Base-by-base conservation (phyloP, 2,329 filamentous ascomycete species). In the Paracamarosporium sp. region DNA sequence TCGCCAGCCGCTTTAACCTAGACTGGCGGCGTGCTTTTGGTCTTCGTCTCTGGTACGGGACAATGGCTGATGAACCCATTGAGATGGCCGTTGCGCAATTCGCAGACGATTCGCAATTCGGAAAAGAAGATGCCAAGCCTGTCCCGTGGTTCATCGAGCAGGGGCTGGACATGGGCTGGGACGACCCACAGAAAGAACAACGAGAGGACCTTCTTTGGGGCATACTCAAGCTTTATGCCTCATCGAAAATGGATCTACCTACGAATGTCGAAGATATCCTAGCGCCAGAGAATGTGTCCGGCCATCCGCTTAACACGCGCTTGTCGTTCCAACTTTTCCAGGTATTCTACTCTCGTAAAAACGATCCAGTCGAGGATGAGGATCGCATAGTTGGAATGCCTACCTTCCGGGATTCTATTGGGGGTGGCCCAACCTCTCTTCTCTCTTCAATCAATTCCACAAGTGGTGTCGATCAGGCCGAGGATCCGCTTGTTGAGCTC, bases 1-100 rank as follows among this genome's bases (percentile, higher is more conserved):
- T 99, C 63, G 91, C 92, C 1, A 85, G 90, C 67, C 88, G 89
- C 45, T 99, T 97, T 73, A 87, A 87, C 4, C 82, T 99, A 33
- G 91, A 96, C 73, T 99, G 95, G 95, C 89, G 92, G 74, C 93
- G 96, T 71, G 89, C 93, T 0, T 97, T 99, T 75, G 94, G 92
- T 11, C 83, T 99, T 48, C 88, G 93, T 41, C 82, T 99, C 1
- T 98, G 93, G 91, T 99, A 97, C 74, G 89, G 88, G 43, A 90
- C 88, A 38, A 83, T 86, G 2, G 81, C 85, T 31, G 83, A 88
- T 36, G 90, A 93, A 43, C 84, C 87, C 33, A 83, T 97, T 41
- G 86, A 89, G 48, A 81, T 83, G 44, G 93, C 93, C 2, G 88
- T 99, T 4, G 78, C 82, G 41, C 84, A 85, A 27, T 99, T 93